These are phyloP conservation scores for Hirsutella minnesotensis DNA, from an alignment of 2,329 filamentous ascomycete genomes.

Conservation along the genomic window DNA sequence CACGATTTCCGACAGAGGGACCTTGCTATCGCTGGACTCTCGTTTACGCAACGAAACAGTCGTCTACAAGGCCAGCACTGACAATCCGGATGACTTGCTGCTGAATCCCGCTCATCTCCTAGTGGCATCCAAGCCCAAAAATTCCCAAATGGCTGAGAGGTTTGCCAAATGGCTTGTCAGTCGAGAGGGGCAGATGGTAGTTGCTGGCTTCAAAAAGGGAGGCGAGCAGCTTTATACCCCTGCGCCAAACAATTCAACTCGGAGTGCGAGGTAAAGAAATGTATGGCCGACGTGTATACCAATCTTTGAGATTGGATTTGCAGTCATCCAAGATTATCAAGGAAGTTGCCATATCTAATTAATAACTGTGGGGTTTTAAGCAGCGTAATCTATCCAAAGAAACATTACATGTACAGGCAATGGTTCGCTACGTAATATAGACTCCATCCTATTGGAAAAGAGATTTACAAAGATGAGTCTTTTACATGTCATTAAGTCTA, in stretches of 20 bases:
- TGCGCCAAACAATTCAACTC: constrained; percentile 15
- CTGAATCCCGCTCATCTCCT: constrained; percentile 31
- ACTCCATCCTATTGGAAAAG: too few relatives aligned
- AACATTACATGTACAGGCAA: too few relatives aligned
- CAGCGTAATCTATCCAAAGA: too few relatives aligned
- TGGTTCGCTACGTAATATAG: too few relatives aligned
- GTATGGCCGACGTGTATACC: too few relatives aligned
- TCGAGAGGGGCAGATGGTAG: constrained; percentile 22
- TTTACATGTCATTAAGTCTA: too few relatives aligned
- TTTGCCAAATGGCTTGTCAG: constrained; percentile 28
- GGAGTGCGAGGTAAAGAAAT: too few relatives aligned
- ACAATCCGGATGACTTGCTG: constrained; percentile 23
- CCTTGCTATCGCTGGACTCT: constrained; percentile 25
- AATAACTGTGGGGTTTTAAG: too few relatives aligned
- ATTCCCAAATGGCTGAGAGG: constrained; percentile 18
- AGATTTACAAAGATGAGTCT: too few relatives aligned
- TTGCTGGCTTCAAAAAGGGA: constrained; percentile 24
- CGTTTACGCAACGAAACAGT: constrained; percentile 19
- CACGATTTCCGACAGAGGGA: constrained; percentile 33
- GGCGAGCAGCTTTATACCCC: constrained; percentile 23
- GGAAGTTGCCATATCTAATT: too few relatives aligned
- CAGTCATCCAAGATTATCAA: too few relatives aligned
- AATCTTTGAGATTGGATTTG: too few relatives aligned
- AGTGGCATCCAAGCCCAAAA: constrained; percentile 20
- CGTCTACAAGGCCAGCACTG: constrained; percentile 23